Percentiles rank a stretch among this genome's conserved stretches.
Evolutionary conservation across 2,329 filamentous ascomycete species (phyloP).

Genomic region (Paecilomyces dactylethromorphus): DNA sequence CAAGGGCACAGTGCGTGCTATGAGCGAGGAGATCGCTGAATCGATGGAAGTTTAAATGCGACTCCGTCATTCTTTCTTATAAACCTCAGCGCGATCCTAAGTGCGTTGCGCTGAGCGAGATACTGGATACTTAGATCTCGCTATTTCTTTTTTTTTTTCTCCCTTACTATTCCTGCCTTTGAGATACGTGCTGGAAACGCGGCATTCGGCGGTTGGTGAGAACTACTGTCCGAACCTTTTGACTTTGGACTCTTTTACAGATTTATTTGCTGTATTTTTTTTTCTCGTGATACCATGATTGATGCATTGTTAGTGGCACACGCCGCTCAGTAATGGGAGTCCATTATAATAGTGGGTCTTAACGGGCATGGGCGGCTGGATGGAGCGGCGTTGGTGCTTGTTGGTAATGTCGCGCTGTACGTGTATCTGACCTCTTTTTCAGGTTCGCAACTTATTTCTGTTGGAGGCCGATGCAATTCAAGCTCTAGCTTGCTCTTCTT

Average conservation of each 20-base stretch:
- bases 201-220: neutral
- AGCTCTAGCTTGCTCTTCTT: neutral
- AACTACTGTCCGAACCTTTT: neutral
- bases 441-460: neutral
- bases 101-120: neutral
- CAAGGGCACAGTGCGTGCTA: constrained; percentile 42
- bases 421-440: neutral
- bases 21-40: constrained; percentile 49
- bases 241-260: neutral
- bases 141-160: neutral
- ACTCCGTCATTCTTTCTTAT: neutral
- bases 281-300: neutral
- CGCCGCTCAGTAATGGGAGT: neutral
- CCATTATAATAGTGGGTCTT: neutral
- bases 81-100: neutral
- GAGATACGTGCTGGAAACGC: neutral
- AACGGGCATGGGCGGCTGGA: neutral
- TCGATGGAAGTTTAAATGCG: constrained; percentile 45
- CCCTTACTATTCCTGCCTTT: neutral
- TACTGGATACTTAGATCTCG: neutral
- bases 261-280: neutral
- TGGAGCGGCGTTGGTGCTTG: neutral
- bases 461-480: neutral
- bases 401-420: neutral
- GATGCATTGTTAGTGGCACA: neutral